Evolutionary conservation across 805 yeast genomes (phyloP), one percentile per base, ranked within the genome.

Genomic region (Candida maltosa): DNA sequence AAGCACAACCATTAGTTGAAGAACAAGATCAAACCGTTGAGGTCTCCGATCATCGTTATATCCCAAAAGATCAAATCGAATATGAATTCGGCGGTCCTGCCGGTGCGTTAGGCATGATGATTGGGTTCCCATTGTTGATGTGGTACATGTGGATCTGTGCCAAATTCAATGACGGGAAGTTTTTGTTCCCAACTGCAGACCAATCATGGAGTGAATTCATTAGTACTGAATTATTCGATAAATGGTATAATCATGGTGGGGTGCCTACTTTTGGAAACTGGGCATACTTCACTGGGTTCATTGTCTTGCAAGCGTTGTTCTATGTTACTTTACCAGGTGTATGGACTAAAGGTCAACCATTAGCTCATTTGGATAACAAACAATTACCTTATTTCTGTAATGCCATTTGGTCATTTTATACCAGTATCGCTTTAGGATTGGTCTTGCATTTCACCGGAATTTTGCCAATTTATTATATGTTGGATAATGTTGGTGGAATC

Each of bases 121-220:
- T 77, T 29, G 95, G 95, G 3, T 93, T 93, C 66, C 98, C 98
- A 6, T 54, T 82, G 31, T 70, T 93, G 53, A 93, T 93, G 98
- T 87, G 83, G 73, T 93, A 93, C 64, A 83, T 93, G 93, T 91
- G 96, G 94, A 80, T 91, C 36, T 75, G 87, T 51, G 91, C 93
- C 34, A 75, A 76, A 42, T 88, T 83, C 58, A 87, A 87, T 61
- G 67, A 67, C 44, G 96, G 96, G 2, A 52, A 65, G 32, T 71
- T 86, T 19, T 87, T 95, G 16, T 62, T 70, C 58, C 96, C 96
- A 3, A 54, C 57, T 0, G 69, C 56, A 4, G 78, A 65, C 32
- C 78, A 83, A 58, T 49, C 74, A 6, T 81, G 75, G 76, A 20
- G 38, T 16, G 73, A 62, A 2, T 87, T 77, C 50, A 39, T 71